A percentile compares a stretch with the other conserved stretches of the same genome.
phyloP scores from a whole-genome alignment of 2,329 filamentous ascomycete genomes.

The Venturia aucupariae region DNA sequence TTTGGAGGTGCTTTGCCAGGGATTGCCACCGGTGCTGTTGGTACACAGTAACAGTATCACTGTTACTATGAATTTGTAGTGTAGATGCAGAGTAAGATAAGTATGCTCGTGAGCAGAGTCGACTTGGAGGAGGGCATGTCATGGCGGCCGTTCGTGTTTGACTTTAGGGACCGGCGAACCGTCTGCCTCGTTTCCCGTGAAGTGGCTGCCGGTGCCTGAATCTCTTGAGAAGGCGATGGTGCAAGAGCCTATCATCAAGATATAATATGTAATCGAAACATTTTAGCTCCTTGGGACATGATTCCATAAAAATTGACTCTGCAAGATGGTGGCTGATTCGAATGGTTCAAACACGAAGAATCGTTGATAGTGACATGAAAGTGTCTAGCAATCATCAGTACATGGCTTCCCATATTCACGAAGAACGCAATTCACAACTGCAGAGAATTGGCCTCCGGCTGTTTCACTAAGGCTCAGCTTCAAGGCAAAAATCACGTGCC shows the following conservation, averaged over 20 bases:
- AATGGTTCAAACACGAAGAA: not conserved
- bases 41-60: conserved; percentile 87
- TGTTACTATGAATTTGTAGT: conserved; percentile 60
- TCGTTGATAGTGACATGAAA: not conserved
- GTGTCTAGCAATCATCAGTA: not conserved
- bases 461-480: no score
- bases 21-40: conserved; percentile 64
- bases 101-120: no score
- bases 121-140: not conserved
- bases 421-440: no score
- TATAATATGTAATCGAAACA: not conserved
- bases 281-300: not conserved
- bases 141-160: no score
- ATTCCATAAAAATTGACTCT: no score
- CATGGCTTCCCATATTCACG: no score
- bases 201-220: not conserved
- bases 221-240: not conserved
- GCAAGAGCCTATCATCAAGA: not conserved
- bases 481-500: no score
- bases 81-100: no score
- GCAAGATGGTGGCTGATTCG: not conserved
- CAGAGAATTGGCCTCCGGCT: no score
- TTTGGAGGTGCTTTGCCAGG: conserved; percentile 68
- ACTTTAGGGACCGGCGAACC: not conserved
- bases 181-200: not conserved